Conservation (phyloP, 208 protist species). For the Crithidia fasciculata region DNA sequence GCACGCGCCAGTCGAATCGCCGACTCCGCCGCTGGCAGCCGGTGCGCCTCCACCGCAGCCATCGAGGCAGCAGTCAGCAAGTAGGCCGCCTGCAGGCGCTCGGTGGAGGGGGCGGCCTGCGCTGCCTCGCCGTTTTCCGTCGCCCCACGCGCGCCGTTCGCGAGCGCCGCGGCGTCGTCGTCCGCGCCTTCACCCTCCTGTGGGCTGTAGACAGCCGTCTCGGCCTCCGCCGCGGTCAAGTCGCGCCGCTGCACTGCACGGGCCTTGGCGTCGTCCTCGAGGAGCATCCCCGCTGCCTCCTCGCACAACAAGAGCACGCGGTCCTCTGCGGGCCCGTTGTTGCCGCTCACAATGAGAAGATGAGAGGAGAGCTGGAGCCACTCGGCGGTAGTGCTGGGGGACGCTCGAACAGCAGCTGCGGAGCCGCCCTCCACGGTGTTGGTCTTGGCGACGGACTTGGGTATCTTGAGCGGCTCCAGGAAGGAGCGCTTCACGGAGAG, state of each 20-base stretch:
- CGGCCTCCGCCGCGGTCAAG: constrained; percentile 18
- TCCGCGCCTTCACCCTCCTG: constrained; percentile 4
- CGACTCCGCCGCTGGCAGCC: constrained; percentile 27
- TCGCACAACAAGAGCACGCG: constrained; percentile 56
- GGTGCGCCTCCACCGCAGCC: constrained; percentile 35
- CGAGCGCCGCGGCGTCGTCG: background rate
- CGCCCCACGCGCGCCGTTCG: constrained; percentile 3
- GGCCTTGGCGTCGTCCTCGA: constrained; percentile 51
- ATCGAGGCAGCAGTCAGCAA: constrained; percentile 57
- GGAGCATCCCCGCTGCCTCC: constrained; percentile 46
- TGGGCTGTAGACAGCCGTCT: constrained; percentile 4
- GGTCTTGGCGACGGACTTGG: constrained; percentile 2
- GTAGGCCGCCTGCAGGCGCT: constrained; percentile 60
- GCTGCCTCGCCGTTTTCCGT: background rate
- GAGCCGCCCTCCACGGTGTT: background rate
- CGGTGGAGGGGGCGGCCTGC: constrained; percentile 3
- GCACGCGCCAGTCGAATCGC: constrained; percentile 51
- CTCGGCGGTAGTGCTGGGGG: constrained; percentile 35
- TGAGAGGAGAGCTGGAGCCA: constrained; percentile 51
- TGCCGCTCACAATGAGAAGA: constrained; percentile 34
- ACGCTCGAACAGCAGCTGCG: background rate
- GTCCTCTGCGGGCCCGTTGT: constrained; percentile 21
- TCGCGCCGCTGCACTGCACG: constrained; percentile 1
- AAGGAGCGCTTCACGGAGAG: constrained; percentile 31
- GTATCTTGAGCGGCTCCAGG: constrained; percentile 21